Evolutionary conservation across 257 asterid species (phyloP).

Genomic region (Solanum pennellii): DNA sequence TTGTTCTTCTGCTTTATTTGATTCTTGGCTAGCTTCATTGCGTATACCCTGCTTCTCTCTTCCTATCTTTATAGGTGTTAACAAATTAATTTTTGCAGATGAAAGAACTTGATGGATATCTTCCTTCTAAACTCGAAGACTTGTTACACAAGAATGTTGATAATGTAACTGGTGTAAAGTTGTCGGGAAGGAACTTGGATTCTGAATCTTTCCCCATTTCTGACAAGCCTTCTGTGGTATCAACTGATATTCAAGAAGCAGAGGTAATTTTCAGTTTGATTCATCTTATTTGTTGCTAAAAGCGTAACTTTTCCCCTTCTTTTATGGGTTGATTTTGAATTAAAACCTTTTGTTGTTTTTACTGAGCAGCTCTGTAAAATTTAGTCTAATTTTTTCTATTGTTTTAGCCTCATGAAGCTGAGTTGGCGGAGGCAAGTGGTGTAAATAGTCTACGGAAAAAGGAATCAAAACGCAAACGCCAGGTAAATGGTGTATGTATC

Average conservation of each 20-base stretch:
- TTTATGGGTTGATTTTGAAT: background rate
- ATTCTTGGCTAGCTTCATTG: background rate
- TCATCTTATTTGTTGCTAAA: background rate
- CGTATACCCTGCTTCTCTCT: background rate
- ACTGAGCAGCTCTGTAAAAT: background rate
- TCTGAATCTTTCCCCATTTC: constrained; percentile 19
- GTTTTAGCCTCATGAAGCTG: constrained; percentile 28
- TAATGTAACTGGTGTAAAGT: constrained; percentile 11
- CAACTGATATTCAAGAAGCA: constrained; percentile 20
- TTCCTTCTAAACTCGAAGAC: constrained; percentile 54
- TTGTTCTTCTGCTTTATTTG: background rate
- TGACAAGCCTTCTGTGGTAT: constrained; percentile 11
- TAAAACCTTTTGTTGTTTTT: background rate
- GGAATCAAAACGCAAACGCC: constrained; percentile 25
- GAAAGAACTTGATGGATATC: constrained; percentile 56
- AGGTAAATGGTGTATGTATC: constrained; percentile 32
- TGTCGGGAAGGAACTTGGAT: constrained; percentile 16
- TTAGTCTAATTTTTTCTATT: background rate
- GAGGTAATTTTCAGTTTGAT: constrained; percentile 31
- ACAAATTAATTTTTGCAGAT: constrained; percentile 28
- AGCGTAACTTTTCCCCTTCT: background rate
- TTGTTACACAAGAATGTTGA: constrained; percentile 24
- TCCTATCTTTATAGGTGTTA: background rate
- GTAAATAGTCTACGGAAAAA: constrained; percentile 21
- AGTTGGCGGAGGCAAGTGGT: constrained; percentile 18